Evolutionary conservation across 495 filamentous ascomycete species (phyloP).

Genomic region (Xylaria grammica): DNA sequence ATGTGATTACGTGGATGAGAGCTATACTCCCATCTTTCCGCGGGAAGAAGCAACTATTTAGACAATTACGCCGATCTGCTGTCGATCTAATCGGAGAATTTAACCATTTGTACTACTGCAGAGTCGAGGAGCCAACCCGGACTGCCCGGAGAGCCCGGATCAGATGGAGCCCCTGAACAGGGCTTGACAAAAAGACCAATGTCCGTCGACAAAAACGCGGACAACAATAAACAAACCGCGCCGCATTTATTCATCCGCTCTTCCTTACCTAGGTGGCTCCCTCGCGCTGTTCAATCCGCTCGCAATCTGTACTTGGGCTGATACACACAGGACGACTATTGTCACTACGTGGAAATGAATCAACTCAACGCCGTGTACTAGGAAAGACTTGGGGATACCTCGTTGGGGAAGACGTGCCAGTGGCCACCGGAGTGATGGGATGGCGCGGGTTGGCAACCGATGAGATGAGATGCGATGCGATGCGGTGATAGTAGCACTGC

Average conservation of each 20-base stretch:
- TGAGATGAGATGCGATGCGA: conserved; percentile 2
- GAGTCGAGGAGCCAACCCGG: neutral
- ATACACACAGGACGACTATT: no score
- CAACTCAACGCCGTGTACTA: neutral
- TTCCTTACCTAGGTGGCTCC: no score
- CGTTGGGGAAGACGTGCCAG: neutral
- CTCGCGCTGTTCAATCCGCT: no score
- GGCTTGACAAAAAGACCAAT: conserved; percentile 1
- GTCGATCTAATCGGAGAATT: conserved; percentile 14
- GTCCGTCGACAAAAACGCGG: no score
- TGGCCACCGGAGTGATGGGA: neutral
- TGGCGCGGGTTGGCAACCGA: neutral
- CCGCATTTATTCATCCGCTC: no score
- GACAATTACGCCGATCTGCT: neutral
- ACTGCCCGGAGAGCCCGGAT: conserved; percentile 12
- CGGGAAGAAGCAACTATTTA: conserved; percentile 5
- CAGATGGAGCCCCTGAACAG: conserved; percentile 3
- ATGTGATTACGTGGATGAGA: no score
- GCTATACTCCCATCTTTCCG: neutral
- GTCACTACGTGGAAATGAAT: no score
- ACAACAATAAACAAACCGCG: no score
- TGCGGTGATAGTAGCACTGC: neutral
- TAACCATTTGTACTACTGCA: neutral
- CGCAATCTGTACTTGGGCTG: no score
- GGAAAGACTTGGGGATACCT: neutral